Base-by-base conservation (phyloP, 257 asterid genomes). In the Solanum phureja region DNA sequence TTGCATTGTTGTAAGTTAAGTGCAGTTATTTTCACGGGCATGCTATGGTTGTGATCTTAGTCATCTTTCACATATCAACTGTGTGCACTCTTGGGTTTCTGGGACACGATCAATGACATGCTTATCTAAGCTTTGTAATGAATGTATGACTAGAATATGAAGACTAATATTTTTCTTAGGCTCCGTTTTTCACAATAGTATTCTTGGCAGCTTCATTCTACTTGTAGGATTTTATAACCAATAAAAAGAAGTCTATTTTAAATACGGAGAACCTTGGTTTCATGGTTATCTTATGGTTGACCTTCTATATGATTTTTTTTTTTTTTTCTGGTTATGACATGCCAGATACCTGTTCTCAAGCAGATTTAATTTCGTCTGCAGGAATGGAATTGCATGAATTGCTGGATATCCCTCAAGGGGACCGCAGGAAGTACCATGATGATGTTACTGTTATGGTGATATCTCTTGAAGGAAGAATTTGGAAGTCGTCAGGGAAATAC, bases 391-490 rank as follows among this genome's bases (percentile, higher is more conserved):
- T 94, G 89, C 99, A 96, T 89, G 99, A 96, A 91, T 94, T 96
- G 89, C 92, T 96, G 90, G 99, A 96, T 89, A 96, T 96, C 87
- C 99, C 99, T 58, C 98, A 94, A 88, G 99, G 99, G 24, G 99
- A 96, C 87, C 98, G 99, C 40, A 90, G 99, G 87, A 96, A 96
- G 92, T 96, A 96, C 92, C 98, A 96, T 89, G 98, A 96, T 24
- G 99, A 96, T 86, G 99, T 96, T 62, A 96, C 98, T n/a, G 99
- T 96, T 72, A 96, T 96, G 99, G 98, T 96, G 90, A 94, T 96
- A 88, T 96, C 99, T 29, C 98, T 95, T 19, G 98, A 96, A 92
- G 99, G 98, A 88, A 92, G 98, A 90, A 96, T 96, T 75, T 95
- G 99, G 99, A 96, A 96, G 92, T 94, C 99, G 8, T 96, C 98